Evolutionary conservation across 202 grass and related monocot species (phyloP), one percentile per base, ranked within the genome.

Genomic region (Carex arenaria): DNA sequence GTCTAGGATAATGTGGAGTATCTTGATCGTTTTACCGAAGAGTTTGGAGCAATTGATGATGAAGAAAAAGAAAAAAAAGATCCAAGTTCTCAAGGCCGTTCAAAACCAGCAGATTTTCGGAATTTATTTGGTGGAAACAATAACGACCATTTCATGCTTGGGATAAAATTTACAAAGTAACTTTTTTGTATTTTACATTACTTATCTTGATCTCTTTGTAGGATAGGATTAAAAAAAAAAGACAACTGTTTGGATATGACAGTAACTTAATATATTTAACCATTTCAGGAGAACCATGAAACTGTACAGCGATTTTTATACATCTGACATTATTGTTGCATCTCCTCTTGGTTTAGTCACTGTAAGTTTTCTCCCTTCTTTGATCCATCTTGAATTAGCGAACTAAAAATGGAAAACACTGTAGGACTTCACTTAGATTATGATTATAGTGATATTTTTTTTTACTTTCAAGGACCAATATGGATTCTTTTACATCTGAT

Each of bases 81-180:
- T 91, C 82, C 65, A 23, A 80, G 70, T 80, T 78, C 67, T 76
- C 56, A 84, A 70, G 63, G 31, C 2, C 36, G 70, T 84, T 79
- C 72, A 85, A 98, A 98, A 91, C 95, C 95, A 64, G 56, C 47
- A 61, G 95, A 98, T n/a, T 93, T 93, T 89, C 85, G 89, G 77
- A 53, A 66, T 84, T 82, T 98, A 67, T 95, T 98, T 74, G 67
- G 86, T 84, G 95, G 95, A 56, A 94, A 98, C 80, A 90, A 83
- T 54, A 90, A 90, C 38, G 95, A 98, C 43, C 85, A 95, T 84
- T 98, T 98, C 65, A 80, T 95, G 80, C 89, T 98, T 85, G 95
- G 95, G 22, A 89, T 98, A 89, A 98, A 98, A 84, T 93, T 91
- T 82, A 98, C 95, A 7, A 98, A 95, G 95, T 93, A 90, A 78